These are phyloP conservation scores for Fulvia fulva DNA, from an alignment of 2,329 filamentous ascomycete genomes.

Conservation along the genomic window DNA sequence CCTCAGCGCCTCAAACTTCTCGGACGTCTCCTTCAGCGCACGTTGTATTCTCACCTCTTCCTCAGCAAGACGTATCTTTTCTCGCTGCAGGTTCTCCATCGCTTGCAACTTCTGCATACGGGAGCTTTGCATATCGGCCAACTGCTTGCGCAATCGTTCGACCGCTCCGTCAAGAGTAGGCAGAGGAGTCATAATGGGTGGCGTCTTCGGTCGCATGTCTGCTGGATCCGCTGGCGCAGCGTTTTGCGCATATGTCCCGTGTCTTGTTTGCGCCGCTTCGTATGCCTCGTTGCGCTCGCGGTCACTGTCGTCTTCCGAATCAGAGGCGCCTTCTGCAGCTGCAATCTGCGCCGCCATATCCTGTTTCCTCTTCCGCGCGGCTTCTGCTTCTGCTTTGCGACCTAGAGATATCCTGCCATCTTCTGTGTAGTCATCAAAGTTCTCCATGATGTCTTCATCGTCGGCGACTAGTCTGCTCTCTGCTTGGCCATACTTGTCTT, in stretches of 20 bases:
- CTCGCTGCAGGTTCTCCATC: conserved; percentile 63
- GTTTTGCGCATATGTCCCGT: conserved; percentile 64
- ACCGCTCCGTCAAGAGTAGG: conserved; percentile 68
- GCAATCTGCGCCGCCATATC: conserved; percentile 82
- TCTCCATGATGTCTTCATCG: conserved; percentile 89
- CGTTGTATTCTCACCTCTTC: conserved; percentile 77
- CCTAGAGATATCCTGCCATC: conserved; percentile 74
- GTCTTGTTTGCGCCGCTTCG: conserved; percentile 78
- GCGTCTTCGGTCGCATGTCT: conserved; percentile 31
- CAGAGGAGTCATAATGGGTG: conserved; percentile 67
- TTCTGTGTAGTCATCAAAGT: conserved; percentile 76
- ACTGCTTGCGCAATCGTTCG: conserved; percentile 57
- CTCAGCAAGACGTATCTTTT: conserved; percentile 63
- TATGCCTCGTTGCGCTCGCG: conserved; percentile 69
- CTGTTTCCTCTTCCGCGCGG: conserved; percentile 57
- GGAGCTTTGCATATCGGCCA: conserved; percentile 58
- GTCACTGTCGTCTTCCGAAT: conserved; percentile 58
- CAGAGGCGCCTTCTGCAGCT: conserved; percentile 50
- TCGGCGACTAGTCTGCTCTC: conserved; percentile 73
- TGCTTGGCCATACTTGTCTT: conserved; percentile 54
- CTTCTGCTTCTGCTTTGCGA: conserved; percentile 71
- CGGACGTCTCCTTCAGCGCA: conserved; percentile 74
- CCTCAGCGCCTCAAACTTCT: conserved; percentile 61
- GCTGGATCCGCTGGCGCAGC: conserved; percentile 6
- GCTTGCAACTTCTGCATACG: conserved; percentile 58